Evolutionary conservation across 345 rosid genomes (phyloP).

Genomic region (Theobroma cacao): DNA sequence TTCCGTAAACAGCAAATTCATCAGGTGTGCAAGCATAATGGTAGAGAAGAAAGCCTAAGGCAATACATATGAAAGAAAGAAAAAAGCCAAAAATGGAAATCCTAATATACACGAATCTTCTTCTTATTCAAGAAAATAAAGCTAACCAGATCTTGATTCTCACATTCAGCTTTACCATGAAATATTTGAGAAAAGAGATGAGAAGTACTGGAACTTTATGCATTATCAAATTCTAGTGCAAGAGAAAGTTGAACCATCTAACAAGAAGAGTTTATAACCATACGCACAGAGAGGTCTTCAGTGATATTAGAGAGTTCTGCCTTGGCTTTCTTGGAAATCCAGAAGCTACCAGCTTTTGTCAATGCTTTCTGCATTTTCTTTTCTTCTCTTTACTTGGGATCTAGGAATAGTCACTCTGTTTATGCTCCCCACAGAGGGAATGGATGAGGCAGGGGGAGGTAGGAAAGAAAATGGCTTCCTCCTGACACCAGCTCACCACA

Average conservation of each 20-base stretch:
- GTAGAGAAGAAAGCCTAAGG: too few species aligned
- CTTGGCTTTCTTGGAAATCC: slow-evolving; percentile 39
- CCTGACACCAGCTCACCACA: background rate
- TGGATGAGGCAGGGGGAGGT: background rate
- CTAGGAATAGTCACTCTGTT: background rate
- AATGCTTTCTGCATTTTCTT: slow-evolving; percentile 36
- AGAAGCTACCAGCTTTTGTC: slow-evolving; percentile 33
- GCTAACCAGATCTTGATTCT: too few species aligned
- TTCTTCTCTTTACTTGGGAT: background rate
- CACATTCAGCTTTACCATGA: background rate
- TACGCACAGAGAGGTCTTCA: slow-evolving; percentile 32
- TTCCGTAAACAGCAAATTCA: too few species aligned
- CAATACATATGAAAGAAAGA: too few species aligned
- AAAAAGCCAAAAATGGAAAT: too few species aligned
- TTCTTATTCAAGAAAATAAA: too few species aligned
- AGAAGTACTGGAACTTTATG: background rate
- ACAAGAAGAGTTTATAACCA: background rate
- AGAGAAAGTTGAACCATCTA: background rate
- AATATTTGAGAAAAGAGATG: background rate
- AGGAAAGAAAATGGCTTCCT: background rate
- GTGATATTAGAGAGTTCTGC: slow-evolving; percentile 30
- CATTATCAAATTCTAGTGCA: background rate
- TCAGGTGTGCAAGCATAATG: too few species aligned
- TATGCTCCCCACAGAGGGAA: background rate
- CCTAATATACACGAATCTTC: too few species aligned